Evolutionary conservation across 352 stramenopile species (phyloP).

Genomic region (Phytophthora cryptogea): DNA sequence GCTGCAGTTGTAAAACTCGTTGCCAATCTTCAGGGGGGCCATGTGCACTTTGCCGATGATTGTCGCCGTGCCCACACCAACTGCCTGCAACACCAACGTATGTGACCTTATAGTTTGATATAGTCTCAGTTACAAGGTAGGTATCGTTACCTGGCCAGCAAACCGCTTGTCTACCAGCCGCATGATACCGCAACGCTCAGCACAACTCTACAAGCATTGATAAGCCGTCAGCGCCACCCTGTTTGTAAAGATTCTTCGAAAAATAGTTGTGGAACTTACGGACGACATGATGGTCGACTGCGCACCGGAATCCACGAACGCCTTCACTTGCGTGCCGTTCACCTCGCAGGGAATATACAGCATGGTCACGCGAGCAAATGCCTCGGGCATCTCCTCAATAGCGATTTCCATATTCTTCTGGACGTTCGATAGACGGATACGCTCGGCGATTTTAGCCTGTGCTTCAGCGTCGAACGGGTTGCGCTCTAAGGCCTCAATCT

Average conservation of each 20-base stretch:
- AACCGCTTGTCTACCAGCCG: conserved; percentile 88
- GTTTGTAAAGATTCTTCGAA: not conserved
- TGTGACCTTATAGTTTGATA: conserved; percentile 14
- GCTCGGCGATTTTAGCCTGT: conserved; percentile 84
- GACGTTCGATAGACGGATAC: conserved; percentile 84
- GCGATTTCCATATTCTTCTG: conserved; percentile 91
- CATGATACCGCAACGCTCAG: conserved; percentile 92
- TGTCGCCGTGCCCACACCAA: conserved; percentile 96
- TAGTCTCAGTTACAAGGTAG: not conserved
- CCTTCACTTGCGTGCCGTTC: conserved; percentile 83
- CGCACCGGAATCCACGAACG: conserved; percentile 91
- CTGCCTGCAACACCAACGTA: conserved; percentile 52
- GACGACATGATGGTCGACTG: conserved; percentile 94
- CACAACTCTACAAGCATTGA: conserved; percentile 62
- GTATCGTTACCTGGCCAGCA: conserved; percentile 74
- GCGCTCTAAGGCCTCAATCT: conserved; percentile 62
- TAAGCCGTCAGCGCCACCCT: not conserved
- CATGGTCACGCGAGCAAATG: conserved; percentile 88
- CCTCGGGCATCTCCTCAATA: conserved; percentile 88
- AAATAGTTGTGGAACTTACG: conserved; percentile 30
- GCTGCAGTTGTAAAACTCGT: conserved; percentile 92
- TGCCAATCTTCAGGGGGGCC: conserved; percentile 89
- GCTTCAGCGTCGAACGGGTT: conserved; percentile 82
- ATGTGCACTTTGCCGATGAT: conserved; percentile 97
- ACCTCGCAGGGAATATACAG: conserved; percentile 89